Evolutionary conservation across 2,329 filamentous ascomycete genomes (phyloP).

Genomic region (Bipolaris victoriae): DNA sequence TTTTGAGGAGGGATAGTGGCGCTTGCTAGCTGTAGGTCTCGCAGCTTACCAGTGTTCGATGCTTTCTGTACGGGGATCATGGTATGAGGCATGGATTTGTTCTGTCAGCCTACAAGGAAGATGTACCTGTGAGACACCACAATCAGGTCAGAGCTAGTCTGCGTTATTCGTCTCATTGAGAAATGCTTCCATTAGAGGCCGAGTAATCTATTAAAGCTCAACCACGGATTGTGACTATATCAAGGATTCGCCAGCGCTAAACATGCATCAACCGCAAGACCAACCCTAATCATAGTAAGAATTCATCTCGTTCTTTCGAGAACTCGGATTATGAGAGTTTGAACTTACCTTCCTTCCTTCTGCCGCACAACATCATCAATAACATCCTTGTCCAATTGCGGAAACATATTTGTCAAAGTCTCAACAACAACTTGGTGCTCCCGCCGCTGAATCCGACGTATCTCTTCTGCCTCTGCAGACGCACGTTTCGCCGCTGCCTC

Average conservation of each 20-base stretch:
- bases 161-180: background rate
- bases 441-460: slow-evolving; percentile 77
- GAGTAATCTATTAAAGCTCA: slow-evolving; percentile 1
- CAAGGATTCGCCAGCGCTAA: slow-evolving; percentile 23
- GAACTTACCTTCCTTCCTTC: slow-evolving; percentile 87
- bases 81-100: background rate
- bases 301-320: background rate
- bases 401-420: slow-evolving; percentile 95
- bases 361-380: slow-evolving; percentile 96
- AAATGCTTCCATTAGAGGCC: slow-evolving; percentile 1
- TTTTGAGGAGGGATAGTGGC: slow-evolving; percentile 13
- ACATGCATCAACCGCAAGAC: slow-evolving; percentile 23
- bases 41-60: background rate
- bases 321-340: too few relatives aligned
- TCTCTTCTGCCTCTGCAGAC: slow-evolving; percentile 86
- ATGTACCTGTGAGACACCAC: background rate
- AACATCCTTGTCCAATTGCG: slow-evolving; percentile 88
- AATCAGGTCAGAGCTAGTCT: background rate
- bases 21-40: background rate
- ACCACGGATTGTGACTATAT: slow-evolving; percentile 2
- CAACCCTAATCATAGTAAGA: slow-evolving; percentile 11
- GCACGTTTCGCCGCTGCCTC: slow-evolving; percentile 90
- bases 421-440: slow-evolving; percentile 94
- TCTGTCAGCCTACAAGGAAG: background rate
- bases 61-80: background rate